Percentiles rank a stretch among this genome's conserved stretches.
These are phyloP conservation scores for Leptomonas pyrrhocoris DNA, from an alignment of 208 protist genomes.

Conservation along the genomic window DNA sequence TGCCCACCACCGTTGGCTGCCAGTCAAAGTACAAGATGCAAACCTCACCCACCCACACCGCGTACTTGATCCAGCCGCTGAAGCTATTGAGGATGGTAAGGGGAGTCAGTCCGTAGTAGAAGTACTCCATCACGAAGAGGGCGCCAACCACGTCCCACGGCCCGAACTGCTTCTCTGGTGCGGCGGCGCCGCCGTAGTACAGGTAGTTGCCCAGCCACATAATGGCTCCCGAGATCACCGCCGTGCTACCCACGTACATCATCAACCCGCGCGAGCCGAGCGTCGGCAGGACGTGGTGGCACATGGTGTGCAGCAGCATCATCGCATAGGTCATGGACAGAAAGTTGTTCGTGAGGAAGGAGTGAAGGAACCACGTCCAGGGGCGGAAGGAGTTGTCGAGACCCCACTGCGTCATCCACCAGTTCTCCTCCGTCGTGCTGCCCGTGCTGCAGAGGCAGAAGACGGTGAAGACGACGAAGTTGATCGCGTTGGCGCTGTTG, in stretches of 20 bases:
- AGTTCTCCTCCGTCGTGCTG: constrained; percentile 80
- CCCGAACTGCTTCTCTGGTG: constrained; percentile 88
- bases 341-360: constrained; percentile 90
- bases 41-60: constrained; percentile 81
- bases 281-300: constrained; percentile 73
- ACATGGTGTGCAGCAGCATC: constrained; percentile 89
- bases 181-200: constrained; percentile 45
- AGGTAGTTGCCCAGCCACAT: constrained; percentile 75
- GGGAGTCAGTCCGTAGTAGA: constrained; percentile 73
- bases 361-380: constrained; percentile 83
- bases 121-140: constrained; percentile 87
- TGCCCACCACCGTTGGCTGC: constrained; percentile 84
- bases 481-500: constrained; percentile 88
- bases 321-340: constrained; percentile 89
- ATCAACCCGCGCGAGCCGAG: constrained; percentile 69
- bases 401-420: constrained; percentile 83
- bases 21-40: constrained; percentile 92
- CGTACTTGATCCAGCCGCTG: constrained; percentile 89
- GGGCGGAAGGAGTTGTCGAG: constrained; percentile 75
- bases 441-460: constrained; percentile 92
- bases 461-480: constrained; percentile 89
- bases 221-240: constrained; percentile 72
- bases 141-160: constrained; percentile 88
- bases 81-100: constrained; percentile 81
- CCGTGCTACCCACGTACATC: constrained; percentile 63